Evolutionary conservation across 306 rosid species (phyloP), one percentile per base, ranked within the genome.

Genomic region (Inga leiocalycina): DNA sequence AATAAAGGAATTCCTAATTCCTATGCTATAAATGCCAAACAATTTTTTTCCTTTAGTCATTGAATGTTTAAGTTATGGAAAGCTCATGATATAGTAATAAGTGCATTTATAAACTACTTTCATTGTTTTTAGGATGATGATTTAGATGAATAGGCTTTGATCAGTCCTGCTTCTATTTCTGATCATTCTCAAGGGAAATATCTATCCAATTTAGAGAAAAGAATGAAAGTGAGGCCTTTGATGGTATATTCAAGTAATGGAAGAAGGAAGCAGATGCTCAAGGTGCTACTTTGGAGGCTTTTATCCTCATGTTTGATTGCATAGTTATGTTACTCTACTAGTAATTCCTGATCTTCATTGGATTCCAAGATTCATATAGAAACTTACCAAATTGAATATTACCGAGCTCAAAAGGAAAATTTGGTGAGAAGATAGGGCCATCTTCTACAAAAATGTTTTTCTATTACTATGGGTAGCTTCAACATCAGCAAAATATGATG

Each of bases 361-460:
- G 27, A 24, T 75, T 54, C 56, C 32, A 72, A 67, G 30, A 77
- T 81, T 65, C 93, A 91, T 97, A 88, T 78, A 34, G 85, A 59
- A 78, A 12, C 49, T 76, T 90, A 75, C 88, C 92, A 27, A 93
- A 92, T 85, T 97, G 95, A 82, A 85, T 82, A 20, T 30, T 89
- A 71, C 71, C 88, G 59, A 73, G 80, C 76, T 76, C 85, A 48
- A 93, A 89, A 88, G 85, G 95, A 93, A 95, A 92, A 83, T 95
- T 95, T 83, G 98, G 92, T 82, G 93, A 92, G 54, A 95, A 93
- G 88, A 95, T 92, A 81, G 98, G 93, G 80, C 16, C 92, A 22
- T 95, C 98, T 56, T 92, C 98, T 81, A 90, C 98, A 34, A 95
- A 95, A 86, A 92, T 93, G 98, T 92, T 93, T 85, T 95, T 95